These are phyloP conservation scores for Pontederia crassipes DNA, from an alignment of 176 grass and related monocot species.

Conservation along the genomic window DNA sequence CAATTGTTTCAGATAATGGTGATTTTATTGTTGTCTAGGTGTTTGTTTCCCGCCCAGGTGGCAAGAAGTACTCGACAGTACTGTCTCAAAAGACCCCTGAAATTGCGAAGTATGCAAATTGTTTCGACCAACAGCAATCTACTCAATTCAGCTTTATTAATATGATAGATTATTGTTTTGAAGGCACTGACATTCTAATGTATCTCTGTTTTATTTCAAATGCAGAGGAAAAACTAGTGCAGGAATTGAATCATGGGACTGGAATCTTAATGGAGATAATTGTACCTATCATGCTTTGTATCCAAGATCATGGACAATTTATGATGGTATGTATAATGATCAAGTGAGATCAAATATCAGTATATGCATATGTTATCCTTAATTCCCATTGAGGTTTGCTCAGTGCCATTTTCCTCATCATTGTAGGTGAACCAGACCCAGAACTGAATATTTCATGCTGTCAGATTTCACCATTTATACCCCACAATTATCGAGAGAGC, in stretches of 20 bases:
- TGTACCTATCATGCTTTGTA: slow-evolving; percentile 87
- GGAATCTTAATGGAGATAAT: slow-evolving; percentile 60
- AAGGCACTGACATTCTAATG: not conserved
- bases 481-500: slow-evolving; percentile 91
- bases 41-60: slow-evolving; percentile 62
- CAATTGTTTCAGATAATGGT: not conserved
- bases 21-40: slow-evolving; percentile 20
- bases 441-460: slow-evolving; percentile 84
- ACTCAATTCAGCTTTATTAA: not conserved
- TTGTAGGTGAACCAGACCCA: slow-evolving; percentile 77
- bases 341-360: not conserved
- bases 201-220: slow-evolving; percentile 21
- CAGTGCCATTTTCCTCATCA: not conserved
- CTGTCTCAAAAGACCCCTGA: slow-evolving; percentile 53
- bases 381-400: not conserved
- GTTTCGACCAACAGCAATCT: not conserved
- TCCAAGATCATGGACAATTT: slow-evolving; percentile 87
- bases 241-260: slow-evolving; percentile 92
- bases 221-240: slow-evolving; percentile 78
- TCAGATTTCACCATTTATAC: slow-evolving; percentile 95
- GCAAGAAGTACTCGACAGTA: slow-evolving; percentile 64
- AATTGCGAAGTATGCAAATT: slow-evolving; percentile 52
- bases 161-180: not conserved
- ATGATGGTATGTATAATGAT: slow-evolving; percentile 53
- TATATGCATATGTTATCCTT: slow-evolving; percentile 1